Conservation (phyloP, 2,329 filamentous ascomycete genomes). For the Ophidiomyces ophidiicola region DNA sequence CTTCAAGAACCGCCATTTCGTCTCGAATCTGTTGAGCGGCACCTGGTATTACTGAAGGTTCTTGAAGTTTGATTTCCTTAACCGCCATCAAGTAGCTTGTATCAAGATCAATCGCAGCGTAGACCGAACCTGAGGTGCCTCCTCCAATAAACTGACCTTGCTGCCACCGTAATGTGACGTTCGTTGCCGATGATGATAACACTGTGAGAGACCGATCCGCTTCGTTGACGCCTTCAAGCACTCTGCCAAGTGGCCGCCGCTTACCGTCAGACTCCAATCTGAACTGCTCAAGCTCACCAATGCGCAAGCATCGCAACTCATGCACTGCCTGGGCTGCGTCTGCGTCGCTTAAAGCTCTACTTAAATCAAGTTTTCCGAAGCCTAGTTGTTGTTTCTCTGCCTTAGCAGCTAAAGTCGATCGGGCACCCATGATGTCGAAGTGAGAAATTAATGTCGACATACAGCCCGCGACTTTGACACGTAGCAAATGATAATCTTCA, state of each 20-base stretch:
- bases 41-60: slow-evolving; percentile 87
- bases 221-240: slow-evolving; percentile 89
- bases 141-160: slow-evolving; percentile 97
- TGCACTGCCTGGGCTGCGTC: slow-evolving; percentile 65
- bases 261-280: slow-evolving; percentile 72
- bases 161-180: slow-evolving; percentile 93
- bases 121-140: slow-evolving; percentile 93
- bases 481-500: slow-evolving; percentile 69
- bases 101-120: slow-evolving; percentile 93
- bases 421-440: slow-evolving; percentile 97
- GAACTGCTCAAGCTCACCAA: slow-evolving; percentile 64
- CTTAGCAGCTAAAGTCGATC: slow-evolving; percentile 84
- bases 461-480: slow-evolving; percentile 84
- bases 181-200: slow-evolving; percentile 84
- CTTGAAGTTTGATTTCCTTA: slow-evolving; percentile 94
- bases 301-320: slow-evolving; percentile 59
- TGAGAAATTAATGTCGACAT: slow-evolving; percentile 97
- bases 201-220: slow-evolving; percentile 90
- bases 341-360: slow-evolving; percentile 63
- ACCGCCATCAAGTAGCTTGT: slow-evolving; percentile 95
- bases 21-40: slow-evolving; percentile 90
- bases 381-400: slow-evolving; percentile 78
- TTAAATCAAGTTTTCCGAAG: slow-evolving; percentile 65
- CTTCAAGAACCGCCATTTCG: slow-evolving; percentile 92
- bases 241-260: slow-evolving; percentile 73